A percentile compares a stretch with the other conserved stretches of the same genome.
These are phyloP conservation scores for Fusarium tricinctum DNA, from an alignment of 2,329 filamentous ascomycete genomes.

Conservation along the genomic window DNA sequence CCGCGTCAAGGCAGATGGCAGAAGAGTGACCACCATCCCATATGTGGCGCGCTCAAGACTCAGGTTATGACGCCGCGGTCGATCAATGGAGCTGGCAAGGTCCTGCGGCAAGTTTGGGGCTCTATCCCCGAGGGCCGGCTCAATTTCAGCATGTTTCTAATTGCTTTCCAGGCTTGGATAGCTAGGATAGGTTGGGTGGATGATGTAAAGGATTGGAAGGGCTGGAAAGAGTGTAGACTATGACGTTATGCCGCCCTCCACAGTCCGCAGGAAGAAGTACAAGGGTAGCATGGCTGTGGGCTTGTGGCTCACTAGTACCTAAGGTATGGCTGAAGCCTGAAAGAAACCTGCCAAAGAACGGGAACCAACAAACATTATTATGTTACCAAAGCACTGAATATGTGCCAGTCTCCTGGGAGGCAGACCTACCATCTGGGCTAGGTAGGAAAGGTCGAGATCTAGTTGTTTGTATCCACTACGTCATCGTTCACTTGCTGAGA, in stretches of 20 bases:
- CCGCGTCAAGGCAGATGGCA: constrained; percentile 21
- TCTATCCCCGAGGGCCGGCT: neutral
- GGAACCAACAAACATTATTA: neutral
- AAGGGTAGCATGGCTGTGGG: constrained; percentile 3
- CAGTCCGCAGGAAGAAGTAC: neutral
- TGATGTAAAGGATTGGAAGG: constrained; percentile 34
- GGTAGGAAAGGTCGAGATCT: neutral
- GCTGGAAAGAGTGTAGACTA: constrained; percentile 13
- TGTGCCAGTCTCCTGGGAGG: neutral
- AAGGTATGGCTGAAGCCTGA: neutral
- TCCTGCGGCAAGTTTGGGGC: constrained; percentile 1
- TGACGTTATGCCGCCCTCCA: constrained; percentile 33
- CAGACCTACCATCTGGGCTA: neutral
- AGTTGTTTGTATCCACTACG: constrained; percentile 16
- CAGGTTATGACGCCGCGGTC: constrained; percentile 38
- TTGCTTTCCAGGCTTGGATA: neutral
- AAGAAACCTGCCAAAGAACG: constrained; percentile 6
- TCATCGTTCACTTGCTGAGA: constrained; percentile 22
- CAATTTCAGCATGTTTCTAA: constrained; percentile 14
- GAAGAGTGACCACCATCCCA: constrained; percentile 4
- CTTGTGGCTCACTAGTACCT: constrained; percentile 11
- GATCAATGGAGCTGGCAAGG: constrained; percentile 26
- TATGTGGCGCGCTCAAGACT: constrained; percentile 25
- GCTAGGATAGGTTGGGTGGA: constrained; percentile 12
- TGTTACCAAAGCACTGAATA: neutral